These are phyloP conservation scores for Pseudomonodictys pantanalensis DNA, from an alignment of 495 filamentous ascomycete species.

Conservation along the genomic window DNA sequence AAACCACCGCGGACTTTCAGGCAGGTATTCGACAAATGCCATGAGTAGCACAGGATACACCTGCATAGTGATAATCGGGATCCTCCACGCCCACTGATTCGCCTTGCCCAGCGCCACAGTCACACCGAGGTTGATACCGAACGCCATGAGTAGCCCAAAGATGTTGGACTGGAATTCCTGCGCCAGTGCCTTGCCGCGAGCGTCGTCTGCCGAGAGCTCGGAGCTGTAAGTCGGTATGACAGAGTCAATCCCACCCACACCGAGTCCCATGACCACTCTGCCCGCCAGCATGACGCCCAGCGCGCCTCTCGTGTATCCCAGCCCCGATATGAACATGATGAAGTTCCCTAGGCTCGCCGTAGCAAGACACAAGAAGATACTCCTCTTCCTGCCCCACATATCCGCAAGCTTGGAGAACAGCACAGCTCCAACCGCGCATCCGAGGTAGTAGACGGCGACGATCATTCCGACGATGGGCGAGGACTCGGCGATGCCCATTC, in stretches of 20 bases:
- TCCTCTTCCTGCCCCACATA: conserved; percentile 48
- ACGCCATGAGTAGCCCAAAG: conserved; percentile 56
- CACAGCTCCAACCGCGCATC: conserved; percentile 53
- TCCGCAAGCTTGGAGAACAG: conserved; percentile 51
- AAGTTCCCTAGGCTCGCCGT: conserved; percentile 52
- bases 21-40: conserved; percentile 48
- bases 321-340: conserved; percentile 54
- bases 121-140: conserved; percentile 44
- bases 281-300: conserved; percentile 51
- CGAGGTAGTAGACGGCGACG: conserved; percentile 59
- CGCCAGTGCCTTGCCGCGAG: conserved; percentile 52
- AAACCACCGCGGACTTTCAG: conserved; percentile 55
- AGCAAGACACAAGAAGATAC: conserved; percentile 51
- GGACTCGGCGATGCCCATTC: conserved; percentile 51
- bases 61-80: conserved; percentile 62
- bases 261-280: conserved; percentile 54
- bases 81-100: conserved; percentile 54
- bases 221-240: conserved; percentile 57
- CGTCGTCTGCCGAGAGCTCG: conserved; percentile 50
- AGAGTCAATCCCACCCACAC: conserved; percentile 57
- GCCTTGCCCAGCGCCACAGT: conserved; percentile 39
- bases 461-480: conserved; percentile 55
- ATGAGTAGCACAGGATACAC: conserved; percentile 52
- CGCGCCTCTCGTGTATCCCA: conserved; percentile 46
- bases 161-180: conserved; percentile 61